phyloP scores from a whole-genome alignment of 441 rosid species.

The Corymbia calophylla region DNA sequence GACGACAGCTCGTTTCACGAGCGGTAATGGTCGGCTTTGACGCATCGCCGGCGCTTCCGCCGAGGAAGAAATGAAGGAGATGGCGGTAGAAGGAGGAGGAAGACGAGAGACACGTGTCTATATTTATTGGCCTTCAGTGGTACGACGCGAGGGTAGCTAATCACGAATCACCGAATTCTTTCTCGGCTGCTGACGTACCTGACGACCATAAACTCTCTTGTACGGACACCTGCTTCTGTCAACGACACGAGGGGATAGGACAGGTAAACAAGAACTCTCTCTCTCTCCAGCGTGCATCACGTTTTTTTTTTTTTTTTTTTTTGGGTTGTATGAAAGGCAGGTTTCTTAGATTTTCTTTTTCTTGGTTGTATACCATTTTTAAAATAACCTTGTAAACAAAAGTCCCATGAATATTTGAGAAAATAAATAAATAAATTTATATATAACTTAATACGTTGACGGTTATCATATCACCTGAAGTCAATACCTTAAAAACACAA shows the following conservation, averaged over 20 bases:
- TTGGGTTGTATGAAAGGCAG: background rate
- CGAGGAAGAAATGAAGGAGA: background rate
- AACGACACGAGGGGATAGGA: background rate
- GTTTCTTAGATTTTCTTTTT: background rate
- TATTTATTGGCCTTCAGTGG: too few species aligned
- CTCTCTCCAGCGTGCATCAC: background rate
- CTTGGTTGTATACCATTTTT: background rate
- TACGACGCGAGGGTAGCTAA: too few species aligned
- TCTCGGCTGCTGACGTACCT: fast-evolving
- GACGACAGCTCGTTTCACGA: background rate
- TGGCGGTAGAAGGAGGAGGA: background rate
- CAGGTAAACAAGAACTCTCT: background rate
- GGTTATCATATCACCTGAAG: background rate
- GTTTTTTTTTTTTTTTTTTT: fast-evolving
- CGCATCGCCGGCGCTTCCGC: background rate
- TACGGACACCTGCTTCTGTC: fast-evolving
- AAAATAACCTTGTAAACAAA: background rate
- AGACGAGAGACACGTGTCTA: background rate
- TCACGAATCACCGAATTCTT: background rate
- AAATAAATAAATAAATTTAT: too few species aligned
- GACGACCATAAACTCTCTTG: background rate
- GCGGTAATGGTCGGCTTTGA: background rate
- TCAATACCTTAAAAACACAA: background rate
- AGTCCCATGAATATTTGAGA: background rate
- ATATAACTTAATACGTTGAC: background rate